These are phyloP conservation scores for Calonectria crousiana DNA, from an alignment of 2,329 filamentous ascomycete species.

Conservation along the genomic window DNA sequence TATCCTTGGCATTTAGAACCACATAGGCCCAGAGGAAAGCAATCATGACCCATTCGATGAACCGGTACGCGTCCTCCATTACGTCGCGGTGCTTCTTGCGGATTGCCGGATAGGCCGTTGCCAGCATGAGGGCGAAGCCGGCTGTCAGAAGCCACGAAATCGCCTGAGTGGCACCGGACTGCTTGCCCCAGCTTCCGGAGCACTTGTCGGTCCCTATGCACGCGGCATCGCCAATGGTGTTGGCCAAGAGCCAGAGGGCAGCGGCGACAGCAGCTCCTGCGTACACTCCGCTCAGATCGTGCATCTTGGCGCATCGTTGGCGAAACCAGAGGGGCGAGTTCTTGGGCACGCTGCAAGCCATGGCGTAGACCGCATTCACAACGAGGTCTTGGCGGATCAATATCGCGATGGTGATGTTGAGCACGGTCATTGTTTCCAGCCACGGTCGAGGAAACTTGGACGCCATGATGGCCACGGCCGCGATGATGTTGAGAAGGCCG, in stretches of 20 bases:
- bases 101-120: conserved; percentile 72
- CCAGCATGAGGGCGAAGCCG: conserved; percentile 70
- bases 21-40: conserved; percentile 75
- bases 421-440: conserved; percentile 57
- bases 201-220: conserved; percentile 33
- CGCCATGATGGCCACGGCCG: conserved; percentile 58
- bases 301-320: conserved; percentile 60
- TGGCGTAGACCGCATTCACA: conserved; percentile 62
- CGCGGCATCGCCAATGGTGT: conserved; percentile 46
- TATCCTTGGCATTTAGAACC: conserved; percentile 63
- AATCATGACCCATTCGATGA: conserved; percentile 76
- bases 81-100: conserved; percentile 73
- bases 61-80: conserved; percentile 79
- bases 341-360: conserved; percentile 59
- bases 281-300: conserved; percentile 64
- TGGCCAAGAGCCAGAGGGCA: conserved; percentile 60
- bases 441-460: conserved; percentile 50
- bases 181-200: conserved; percentile 28
- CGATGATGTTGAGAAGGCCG: conserved; percentile 63
- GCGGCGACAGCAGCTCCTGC: conserved; percentile 62
- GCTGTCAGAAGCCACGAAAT: conserved; percentile 71
- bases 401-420: conserved; percentile 62
- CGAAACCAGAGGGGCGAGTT: conserved; percentile 62
- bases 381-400: conserved; percentile 66
- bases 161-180: conserved; percentile 55